These are phyloP conservation scores for Circinella umbellata DNA, from an alignment of 371 early-diverging fungal species.

Conservation along the genomic window DNA sequence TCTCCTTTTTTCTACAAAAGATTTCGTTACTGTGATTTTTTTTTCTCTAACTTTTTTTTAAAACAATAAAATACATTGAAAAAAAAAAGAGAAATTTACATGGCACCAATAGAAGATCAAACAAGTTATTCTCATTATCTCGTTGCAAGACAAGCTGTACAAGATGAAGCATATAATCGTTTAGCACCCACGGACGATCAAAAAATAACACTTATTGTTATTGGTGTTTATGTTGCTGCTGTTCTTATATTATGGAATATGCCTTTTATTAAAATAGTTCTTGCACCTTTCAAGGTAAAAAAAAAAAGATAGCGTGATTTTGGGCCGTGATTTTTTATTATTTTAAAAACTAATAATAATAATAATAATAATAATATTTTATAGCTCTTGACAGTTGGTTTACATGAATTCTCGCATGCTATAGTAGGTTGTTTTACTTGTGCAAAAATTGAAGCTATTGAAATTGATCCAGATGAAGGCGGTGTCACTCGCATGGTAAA, in stretches of 20 bases:
- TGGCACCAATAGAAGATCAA: slow-evolving; percentile 34
- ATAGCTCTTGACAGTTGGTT: slow-evolving; percentile 76
- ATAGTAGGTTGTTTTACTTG: slow-evolving; percentile 84
- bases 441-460: slow-evolving; percentile 89
- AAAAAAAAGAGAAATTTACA: not conserved
- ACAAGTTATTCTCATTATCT: slow-evolving; percentile 42
- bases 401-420: slow-evolving; percentile 88
- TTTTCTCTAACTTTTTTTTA: too few species aligned
- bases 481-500: slow-evolving; percentile 84
- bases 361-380: not conserved
- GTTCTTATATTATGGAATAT: slow-evolving; percentile 88
- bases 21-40: too few species aligned
- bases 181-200: slow-evolving; percentile 73
- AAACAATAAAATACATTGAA: not conserved
- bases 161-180: slow-evolving; percentile 31
- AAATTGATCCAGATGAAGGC: slow-evolving; percentile 93
- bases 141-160: slow-evolving; percentile 46
- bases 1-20: too few species aligned
- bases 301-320: not conserved
- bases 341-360: slow-evolving; percentile 1
- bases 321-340: too few species aligned
- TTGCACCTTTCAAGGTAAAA: slow-evolving; percentile 90
- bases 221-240: slow-evolving; percentile 72
- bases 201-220: slow-evolving; percentile 66
- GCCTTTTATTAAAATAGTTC: slow-evolving; percentile 77